Percentiles rank a stretch among this genome's conserved stretches.
These are phyloP conservation scores for Fusarium euwallaceae DNA, from an alignment of 2,329 filamentous ascomycete genomes.

Conservation along the genomic window DNA sequence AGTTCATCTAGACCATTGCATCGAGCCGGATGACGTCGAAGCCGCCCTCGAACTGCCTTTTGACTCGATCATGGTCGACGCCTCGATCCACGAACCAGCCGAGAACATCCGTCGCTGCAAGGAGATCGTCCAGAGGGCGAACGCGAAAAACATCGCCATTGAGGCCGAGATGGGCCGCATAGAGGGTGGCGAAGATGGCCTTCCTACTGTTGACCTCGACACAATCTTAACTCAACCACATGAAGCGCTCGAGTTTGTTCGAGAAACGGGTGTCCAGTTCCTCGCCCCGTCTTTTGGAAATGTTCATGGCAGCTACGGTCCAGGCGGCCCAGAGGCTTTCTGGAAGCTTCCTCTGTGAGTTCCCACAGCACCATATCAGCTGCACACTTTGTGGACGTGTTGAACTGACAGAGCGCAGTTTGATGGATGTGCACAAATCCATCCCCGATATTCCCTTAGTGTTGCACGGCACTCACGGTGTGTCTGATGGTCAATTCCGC, in stretches of 20 bases:
- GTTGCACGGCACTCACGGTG: slow-evolving; percentile 18
- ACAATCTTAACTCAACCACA: slow-evolving; percentile 19
- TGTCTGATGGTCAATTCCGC: slow-evolving; percentile 9
- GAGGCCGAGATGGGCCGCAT: slow-evolving; percentile 71
- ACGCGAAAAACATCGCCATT: slow-evolving; percentile 70
- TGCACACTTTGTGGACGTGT: background rate
- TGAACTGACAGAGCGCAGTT: background rate
- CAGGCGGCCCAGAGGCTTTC: slow-evolving; percentile 1
- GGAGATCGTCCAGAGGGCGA: slow-evolving; percentile 69
- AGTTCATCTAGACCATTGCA: slow-evolving; percentile 72
- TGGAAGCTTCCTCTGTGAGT: slow-evolving; percentile 11
- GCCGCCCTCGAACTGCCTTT: slow-evolving; percentile 58
- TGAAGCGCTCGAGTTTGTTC: slow-evolving; percentile 11
- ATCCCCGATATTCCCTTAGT: slow-evolving; percentile 11
- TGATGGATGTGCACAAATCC: slow-evolving; percentile 17
- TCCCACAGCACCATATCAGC: background rate
- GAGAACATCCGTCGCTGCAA: slow-evolving; percentile 71
- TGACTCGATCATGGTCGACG: slow-evolving; percentile 77
- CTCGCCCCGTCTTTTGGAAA: slow-evolving; percentile 25
- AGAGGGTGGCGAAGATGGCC: slow-evolving; percentile 23
- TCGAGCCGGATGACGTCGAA: slow-evolving; percentile 46
- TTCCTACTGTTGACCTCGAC: slow-evolving; percentile 18
- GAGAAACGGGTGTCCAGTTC: slow-evolving; percentile 17
- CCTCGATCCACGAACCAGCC: slow-evolving; percentile 73
- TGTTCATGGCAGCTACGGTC: slow-evolving; percentile 20